These are phyloP conservation scores for Saccharomycopsis sp. DNA, from an alignment of 805 yeast genomes.

Conservation along the genomic window DNA sequence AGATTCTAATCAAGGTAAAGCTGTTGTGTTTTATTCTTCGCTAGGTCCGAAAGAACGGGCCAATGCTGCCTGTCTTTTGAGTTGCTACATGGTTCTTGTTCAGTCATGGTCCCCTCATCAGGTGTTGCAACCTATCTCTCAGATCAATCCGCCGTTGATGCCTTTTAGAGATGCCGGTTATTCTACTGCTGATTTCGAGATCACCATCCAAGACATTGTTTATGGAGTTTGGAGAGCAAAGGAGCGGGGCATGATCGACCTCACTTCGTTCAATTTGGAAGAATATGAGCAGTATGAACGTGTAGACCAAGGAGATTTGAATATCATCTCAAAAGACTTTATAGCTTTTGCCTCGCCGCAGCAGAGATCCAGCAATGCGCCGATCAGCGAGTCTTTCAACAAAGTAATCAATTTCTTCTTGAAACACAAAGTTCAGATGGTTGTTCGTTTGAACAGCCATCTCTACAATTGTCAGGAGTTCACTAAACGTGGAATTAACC, in stretches of 20 bases:
- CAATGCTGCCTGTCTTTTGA: constrained; percentile 88
- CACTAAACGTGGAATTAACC: constrained; percentile 75
- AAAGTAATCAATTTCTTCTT: constrained; percentile 76
- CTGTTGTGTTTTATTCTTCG: constrained; percentile 84
- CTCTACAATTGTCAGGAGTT: constrained; percentile 82
- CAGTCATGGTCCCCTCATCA: constrained; percentile 99
- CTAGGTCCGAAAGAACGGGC: constrained; percentile 77
- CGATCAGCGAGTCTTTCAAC: constrained; percentile 66
- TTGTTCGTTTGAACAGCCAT: constrained; percentile 88
- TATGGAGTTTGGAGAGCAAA: constrained; percentile 98
- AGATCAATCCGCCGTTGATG: constrained; percentile 88
- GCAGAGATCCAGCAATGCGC: constrained; percentile 47
- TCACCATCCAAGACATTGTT: constrained; percentile 89
- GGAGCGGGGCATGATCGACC: constrained; percentile 80
- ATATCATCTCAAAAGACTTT: constrained; percentile 84
- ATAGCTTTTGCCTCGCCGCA: constrained; percentile 98
- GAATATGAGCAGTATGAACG: constrained; percentile 92
- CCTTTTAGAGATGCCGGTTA: constrained; percentile 97
- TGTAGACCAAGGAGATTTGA: constrained; percentile 96
- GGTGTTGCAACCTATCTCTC: constrained; percentile 89
- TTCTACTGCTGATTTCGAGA: constrained; percentile 88
- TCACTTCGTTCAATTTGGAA: constrained; percentile 81
- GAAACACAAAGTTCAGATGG: constrained; percentile 71
- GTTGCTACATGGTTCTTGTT: constrained; percentile 90
- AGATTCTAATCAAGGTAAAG: constrained; percentile 74